A percentile compares a stretch with the other conserved stretches of the same genome.
Conservation (phyloP, 768 basidiomycete species). For the Rhizopogon roseolus region DNA sequence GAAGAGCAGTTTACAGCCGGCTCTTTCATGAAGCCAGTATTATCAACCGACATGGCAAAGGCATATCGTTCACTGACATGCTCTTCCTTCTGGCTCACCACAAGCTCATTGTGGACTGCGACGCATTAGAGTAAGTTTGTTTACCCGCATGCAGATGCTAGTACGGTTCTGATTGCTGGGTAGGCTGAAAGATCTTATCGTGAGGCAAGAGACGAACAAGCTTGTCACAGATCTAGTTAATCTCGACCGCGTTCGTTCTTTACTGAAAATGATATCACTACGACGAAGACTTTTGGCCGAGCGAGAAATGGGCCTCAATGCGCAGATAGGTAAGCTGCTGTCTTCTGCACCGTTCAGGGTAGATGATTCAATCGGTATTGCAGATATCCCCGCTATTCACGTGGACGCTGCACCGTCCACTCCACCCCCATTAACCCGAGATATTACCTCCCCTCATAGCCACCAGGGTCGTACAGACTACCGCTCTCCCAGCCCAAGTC, state of each 20-base stretch:
- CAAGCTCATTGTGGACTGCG: conserved; percentile 84
- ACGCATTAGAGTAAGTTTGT: conserved; percentile 75
- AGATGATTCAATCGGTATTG: conserved; percentile 3
- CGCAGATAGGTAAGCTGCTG: conserved; percentile 34
- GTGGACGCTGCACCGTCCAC: conserved; percentile 53
- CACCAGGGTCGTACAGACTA: conserved; percentile 2
- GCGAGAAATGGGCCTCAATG: conserved; percentile 39
- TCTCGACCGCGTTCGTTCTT: conserved; percentile 76
- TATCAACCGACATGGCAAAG: conserved; percentile 62
- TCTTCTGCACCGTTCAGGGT: not conserved
- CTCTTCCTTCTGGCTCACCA: conserved; percentile 84
- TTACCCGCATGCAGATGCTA: not conserved
- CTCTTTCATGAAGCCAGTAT: conserved; percentile 86
- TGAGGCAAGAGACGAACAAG: conserved; percentile 69
- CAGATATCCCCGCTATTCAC: conserved; percentile 69
- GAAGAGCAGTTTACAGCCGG: conserved; percentile 66
- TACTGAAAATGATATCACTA: conserved; percentile 70
- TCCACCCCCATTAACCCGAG: conserved; percentile 46
- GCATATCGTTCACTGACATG: conserved; percentile 91
- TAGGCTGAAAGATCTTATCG: conserved; percentile 80
- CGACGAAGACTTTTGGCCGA: conserved; percentile 62
- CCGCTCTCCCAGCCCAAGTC: conserved; percentile 3
- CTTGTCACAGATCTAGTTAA: conserved; percentile 82
- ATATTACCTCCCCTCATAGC: conserved; percentile 43
- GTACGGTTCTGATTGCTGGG: not conserved